Base-by-base conservation (phyloP, 805 yeast genomes). In the Starmera pachycereana region DNA sequence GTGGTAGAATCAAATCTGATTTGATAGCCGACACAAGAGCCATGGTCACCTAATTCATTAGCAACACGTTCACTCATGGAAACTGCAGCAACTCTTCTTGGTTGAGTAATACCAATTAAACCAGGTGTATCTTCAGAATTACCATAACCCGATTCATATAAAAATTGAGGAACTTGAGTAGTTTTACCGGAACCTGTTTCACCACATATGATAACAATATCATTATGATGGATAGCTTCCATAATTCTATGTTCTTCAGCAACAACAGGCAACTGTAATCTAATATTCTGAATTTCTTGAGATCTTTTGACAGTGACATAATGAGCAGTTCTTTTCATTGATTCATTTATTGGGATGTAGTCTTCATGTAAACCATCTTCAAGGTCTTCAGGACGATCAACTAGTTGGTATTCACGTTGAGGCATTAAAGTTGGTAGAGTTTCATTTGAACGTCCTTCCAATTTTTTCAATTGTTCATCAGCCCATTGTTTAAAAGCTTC, bases 181-280 rank as follows among this genome's bases (percentile, higher is more conserved):
- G 98, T 92, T 59, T 92, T 92, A 62, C 98, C 98, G 3, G 97
- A 88, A 51, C 98, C 98, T 1, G 98, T 92, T 52, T 89, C 97
- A 69, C 98, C 98, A 65, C 97, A 90, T 22, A 92, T 71, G 12
- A 92, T 81, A 0, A 89, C 78, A 44, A 90, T 82, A 52, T 89
- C 96, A 54, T 90, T 84, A 53, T 90, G 94, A 56, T 84, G 85
- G 38, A 92, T 74, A 1, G 96, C 95, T 57, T 92, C 99, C 97
- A 92, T 87, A 37, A 92, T 84, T 40, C 78, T 68, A 57, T 86
- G 95, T 54, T 92, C 99, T 58, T 87, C 95, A 7, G 81, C 81
- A 46, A 75, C 83, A 0, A 92, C 97, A 1, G 99, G 99, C 14
- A 92, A 65, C 39, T 77, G 71, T 62, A 78, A 66, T 46, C 98